Evolutionary conservation across 176 grass and related monocot species (phyloP), one percentile per base, ranked within the genome.

Genomic region (Pontederia crassipes): DNA sequence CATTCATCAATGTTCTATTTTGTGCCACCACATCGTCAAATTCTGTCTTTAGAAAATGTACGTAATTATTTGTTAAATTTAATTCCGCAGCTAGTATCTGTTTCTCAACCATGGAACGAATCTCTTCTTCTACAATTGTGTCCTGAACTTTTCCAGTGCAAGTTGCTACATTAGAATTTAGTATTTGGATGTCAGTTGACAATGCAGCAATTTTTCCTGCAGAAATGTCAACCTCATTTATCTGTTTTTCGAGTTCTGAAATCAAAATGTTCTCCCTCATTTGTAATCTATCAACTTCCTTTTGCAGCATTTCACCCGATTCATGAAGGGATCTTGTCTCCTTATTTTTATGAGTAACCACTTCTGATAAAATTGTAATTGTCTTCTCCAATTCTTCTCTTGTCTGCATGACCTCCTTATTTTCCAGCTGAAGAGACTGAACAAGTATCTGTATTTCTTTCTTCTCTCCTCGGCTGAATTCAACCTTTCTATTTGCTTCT

Each of bases 331-430:
- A 60, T 17, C 52, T 63, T 28, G 66, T 85, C 63, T 85, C 67
- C 64, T 69, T 64, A 76, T 79, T 76, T 45, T 58, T 90, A 16
- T 45, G 13, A 14, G 68, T 45, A 27, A 70, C 61, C 52, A 63
- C 69, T 55, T 82, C 65, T 58, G 57, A 71, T 50, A 79, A 51
- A 32, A 53, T 56, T 66, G 57, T 7, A 17, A 79, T 66, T 29
- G 76, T 82, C 61, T 79, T 77, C 71, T 90, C 82, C 27, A 90
- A 73, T 55, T 82, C 82, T 79, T 63, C 69, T 79, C 85, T 90
- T 54, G 82, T 48, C 56, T 82, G 14, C 69, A 79, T 82, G 62
- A 67, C 76, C 59, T 73, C 64, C 70, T 76, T 79, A 70, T 77
- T 77, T 17, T 71, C 82, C 66, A 85, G 72, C 61, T 80, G 72